Percentiles rank a stretch among this genome's conserved stretches.
Conservation (phyloP, 1,284 basidiomycete genomes). For the Cronartium quercuum region DNA sequence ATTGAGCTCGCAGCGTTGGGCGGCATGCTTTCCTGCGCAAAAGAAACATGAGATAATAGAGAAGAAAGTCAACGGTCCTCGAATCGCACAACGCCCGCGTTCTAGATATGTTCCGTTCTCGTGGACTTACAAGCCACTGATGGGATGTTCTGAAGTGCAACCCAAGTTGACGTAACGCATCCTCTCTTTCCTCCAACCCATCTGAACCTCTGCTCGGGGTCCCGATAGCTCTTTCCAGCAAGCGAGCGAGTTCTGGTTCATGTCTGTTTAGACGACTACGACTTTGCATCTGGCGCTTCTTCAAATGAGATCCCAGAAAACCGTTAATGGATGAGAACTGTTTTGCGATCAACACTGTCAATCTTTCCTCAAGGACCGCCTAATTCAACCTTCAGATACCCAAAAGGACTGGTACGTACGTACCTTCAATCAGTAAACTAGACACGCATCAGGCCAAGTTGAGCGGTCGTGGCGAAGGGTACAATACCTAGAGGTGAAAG, state of each 20-base stretch:
- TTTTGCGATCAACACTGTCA: too few relatives aligned
- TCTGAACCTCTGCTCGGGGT: not conserved
- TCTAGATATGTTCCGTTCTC: not conserved
- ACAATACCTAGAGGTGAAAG: too few relatives aligned
- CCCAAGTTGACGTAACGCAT: conserved; percentile 2
- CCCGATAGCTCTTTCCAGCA: not conserved
- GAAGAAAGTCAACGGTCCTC: not conserved
- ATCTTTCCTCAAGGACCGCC: too few relatives aligned
- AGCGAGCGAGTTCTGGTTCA: not conserved
- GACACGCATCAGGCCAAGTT: too few relatives aligned
- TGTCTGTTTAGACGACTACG: not conserved
- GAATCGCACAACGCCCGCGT: not conserved
- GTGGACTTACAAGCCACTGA: not conserved
- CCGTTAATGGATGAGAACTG: too few relatives aligned
- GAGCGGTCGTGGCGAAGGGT: too few relatives aligned
- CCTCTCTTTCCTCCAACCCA: not conserved
- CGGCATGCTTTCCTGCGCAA: not conserved
- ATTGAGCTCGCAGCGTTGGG: not conserved
- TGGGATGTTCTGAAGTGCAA: not conserved
- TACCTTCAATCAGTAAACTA: too few relatives aligned
- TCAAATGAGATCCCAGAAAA: too few relatives aligned
- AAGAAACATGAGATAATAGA: not conserved
- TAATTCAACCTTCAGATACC: too few relatives aligned
- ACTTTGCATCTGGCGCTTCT: not conserved
- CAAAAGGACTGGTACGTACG: too few relatives aligned